Conservation (phyloP, 2,329 filamentous ascomycete genomes). For the Myriosclerotinia curreyana region DNA sequence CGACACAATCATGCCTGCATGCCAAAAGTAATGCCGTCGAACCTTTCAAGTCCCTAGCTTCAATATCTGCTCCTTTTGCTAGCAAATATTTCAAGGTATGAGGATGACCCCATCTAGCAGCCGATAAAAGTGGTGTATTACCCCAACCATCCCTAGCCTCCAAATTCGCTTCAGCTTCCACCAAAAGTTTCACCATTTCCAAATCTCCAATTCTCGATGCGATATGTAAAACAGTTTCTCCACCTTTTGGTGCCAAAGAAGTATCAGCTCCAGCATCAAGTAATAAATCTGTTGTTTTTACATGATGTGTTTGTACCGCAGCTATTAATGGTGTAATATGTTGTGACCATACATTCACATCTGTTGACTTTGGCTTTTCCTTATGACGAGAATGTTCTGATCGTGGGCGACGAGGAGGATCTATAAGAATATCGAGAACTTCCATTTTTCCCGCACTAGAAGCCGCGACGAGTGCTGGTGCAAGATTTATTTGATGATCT, state of each 20-base stretch:
- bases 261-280: constrained; percentile 28
- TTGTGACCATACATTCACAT: constrained; percentile 25
- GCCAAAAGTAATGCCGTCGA: constrained; percentile 27
- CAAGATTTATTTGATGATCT: constrained; percentile 23
- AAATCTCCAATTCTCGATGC: constrained; percentile 26
- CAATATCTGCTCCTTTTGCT: constrained; percentile 23
- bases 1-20: constrained; percentile 25
- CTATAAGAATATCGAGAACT: constrained; percentile 26
- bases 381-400: constrained; percentile 6
- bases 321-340: constrained; percentile 27
- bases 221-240: constrained; percentile 23
- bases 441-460: constrained; percentile 24
- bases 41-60: constrained; percentile 26
- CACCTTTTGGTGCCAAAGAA: constrained; percentile 23
- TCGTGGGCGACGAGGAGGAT: constrained; percentile 17
- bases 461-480: constrained; percentile 27
- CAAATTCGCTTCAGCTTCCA: constrained; percentile 24
- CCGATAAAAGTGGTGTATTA: constrained; percentile 27
- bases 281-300: constrained; percentile 26
- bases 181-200: constrained; percentile 23
- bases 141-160: constrained; percentile 23
- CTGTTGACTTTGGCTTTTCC: constrained; percentile 8
- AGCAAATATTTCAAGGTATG: constrained; percentile 22
- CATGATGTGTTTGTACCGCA: constrained; percentile 27
- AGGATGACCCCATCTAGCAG: constrained; percentile 25